A percentile compares a stretch with the other conserved stretches of the same genome.
These are phyloP conservation scores for Anthracocystis setariae DNA, from an alignment of 1,284 basidiomycete genomes.

Conservation along the genomic window DNA sequence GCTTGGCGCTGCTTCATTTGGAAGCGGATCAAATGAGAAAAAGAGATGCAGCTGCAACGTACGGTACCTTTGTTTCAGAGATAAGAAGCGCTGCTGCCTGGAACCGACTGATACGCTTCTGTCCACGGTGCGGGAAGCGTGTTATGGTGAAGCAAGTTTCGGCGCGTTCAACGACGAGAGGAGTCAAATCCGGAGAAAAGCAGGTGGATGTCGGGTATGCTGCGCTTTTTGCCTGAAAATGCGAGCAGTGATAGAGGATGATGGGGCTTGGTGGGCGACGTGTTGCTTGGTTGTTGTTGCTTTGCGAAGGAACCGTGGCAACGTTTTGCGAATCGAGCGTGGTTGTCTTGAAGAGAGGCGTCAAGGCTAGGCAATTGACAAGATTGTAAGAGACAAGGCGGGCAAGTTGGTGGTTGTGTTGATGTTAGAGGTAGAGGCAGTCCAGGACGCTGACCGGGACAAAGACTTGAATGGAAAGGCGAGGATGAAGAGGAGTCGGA, in stretches of 20 bases:
- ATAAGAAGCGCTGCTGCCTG: not conserved
- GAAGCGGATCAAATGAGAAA: too few relatives aligned
- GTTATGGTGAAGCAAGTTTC: not conserved
- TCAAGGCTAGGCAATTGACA: not conserved
- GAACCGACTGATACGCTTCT: not conserved
- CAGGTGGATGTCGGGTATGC: not conserved
- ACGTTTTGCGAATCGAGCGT: too few relatives aligned
- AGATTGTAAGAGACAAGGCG: not conserved
- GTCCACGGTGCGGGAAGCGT: not conserved
- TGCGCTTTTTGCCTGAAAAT: conserved; percentile 20
- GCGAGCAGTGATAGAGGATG: conserved; percentile 1
- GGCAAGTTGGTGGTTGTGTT: not conserved
- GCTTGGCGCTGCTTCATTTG: not conserved
- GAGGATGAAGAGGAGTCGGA: not conserved
- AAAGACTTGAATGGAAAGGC: not conserved
- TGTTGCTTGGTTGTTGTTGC: conserved; percentile 1
- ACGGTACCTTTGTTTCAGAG: not conserved
- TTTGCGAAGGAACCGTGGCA: not conserved
- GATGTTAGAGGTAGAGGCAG: conserved; percentile 1
- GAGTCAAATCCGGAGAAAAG: not conserved
- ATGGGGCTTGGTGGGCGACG: not conserved
- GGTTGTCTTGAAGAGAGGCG: too few relatives aligned
- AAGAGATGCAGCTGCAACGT: not conserved
- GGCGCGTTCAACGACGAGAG: conserved; percentile 2
- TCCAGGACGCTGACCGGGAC: conserved; percentile 16